Conservation (phyloP, 2,329 filamentous ascomycete species). For the Botrytis cinerea region DNA sequence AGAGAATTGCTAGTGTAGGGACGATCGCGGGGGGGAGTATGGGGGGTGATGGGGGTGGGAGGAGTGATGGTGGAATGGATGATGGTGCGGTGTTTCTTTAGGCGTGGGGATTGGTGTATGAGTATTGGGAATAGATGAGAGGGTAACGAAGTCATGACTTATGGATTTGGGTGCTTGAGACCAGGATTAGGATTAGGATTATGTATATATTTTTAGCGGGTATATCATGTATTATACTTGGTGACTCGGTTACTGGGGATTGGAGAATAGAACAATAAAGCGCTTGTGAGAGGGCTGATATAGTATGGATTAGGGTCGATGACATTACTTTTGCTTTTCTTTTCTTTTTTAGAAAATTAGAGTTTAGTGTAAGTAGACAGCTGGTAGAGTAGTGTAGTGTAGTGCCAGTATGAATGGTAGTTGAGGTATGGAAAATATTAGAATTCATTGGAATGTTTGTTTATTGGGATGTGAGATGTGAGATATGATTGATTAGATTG, state of each 20-base stretch:
- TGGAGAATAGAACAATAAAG: background rate
- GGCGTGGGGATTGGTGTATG: background rate
- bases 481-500: background rate
- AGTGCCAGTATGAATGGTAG: background rate
- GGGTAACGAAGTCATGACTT: background rate
- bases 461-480: background rate
- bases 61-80: background rate
- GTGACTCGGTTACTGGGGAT: background rate
- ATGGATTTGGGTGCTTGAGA: background rate
- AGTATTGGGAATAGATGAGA: background rate
- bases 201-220: background rate
- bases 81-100: constrained; percentile 2
- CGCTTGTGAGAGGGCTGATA: background rate
- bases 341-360: background rate
- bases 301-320: background rate
- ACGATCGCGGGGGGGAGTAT: constrained; percentile 41
- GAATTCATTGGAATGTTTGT: background rate
- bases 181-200: background rate
- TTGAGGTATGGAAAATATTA: background rate
- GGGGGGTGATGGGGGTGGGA: background rate
- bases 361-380: background rate
- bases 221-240: background rate
- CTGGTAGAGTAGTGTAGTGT: background rate
- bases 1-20: constrained; percentile 44
- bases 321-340: background rate